phyloP scores from a whole-genome alignment of 805 yeast species.

The Saccharomycopsis malanga region DNA sequence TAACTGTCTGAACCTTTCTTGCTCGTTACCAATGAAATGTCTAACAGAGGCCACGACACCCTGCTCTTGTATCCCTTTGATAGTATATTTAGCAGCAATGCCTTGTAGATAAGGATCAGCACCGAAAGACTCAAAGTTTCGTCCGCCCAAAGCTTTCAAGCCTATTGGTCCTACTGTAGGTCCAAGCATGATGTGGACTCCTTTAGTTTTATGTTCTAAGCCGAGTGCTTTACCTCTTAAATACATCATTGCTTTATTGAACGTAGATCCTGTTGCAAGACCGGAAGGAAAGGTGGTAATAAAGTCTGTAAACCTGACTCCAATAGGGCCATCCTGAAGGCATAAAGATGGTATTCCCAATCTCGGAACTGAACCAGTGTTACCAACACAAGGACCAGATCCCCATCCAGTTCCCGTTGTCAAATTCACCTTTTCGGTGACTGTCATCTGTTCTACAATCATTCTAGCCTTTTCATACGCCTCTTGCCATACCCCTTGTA shows the following conservation, averaged over 20 bases:
- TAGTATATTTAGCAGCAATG: conserved; percentile 42
- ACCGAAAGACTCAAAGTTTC: conserved; percentile 61
- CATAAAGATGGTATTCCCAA: conserved; percentile 49
- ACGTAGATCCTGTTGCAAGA: conserved; percentile 51
- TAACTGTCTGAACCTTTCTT: conserved; percentile 48
- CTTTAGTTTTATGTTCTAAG: conserved; percentile 45
- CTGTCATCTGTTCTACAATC: conserved; percentile 49
- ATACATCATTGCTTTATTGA: conserved; percentile 44
- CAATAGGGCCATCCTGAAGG: conserved; percentile 58
- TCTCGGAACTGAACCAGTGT: conserved; percentile 51
- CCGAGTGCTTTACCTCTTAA: conserved; percentile 53
- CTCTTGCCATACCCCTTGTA: conserved; percentile 43
- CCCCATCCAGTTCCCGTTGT: conserved; percentile 64
- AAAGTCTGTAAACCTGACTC: conserved; percentile 50
- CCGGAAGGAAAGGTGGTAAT: conserved; percentile 54
- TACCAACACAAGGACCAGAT: conserved; percentile 55
- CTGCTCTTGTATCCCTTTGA: conserved; percentile 50
- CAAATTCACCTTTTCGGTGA: conserved; percentile 52
- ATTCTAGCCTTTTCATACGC: conserved; percentile 51
- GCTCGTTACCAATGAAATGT: conserved; percentile 56
- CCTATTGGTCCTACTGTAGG: conserved; percentile 59
- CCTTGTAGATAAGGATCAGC: conserved; percentile 59
- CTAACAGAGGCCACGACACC: conserved; percentile 52
- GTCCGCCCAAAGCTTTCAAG: conserved; percentile 53
- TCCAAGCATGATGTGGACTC: conserved; percentile 49